Evolutionary conservation across 2,329 filamentous ascomycete species (phyloP).

Genomic region (Beauveria scarabaeidicola): DNA sequence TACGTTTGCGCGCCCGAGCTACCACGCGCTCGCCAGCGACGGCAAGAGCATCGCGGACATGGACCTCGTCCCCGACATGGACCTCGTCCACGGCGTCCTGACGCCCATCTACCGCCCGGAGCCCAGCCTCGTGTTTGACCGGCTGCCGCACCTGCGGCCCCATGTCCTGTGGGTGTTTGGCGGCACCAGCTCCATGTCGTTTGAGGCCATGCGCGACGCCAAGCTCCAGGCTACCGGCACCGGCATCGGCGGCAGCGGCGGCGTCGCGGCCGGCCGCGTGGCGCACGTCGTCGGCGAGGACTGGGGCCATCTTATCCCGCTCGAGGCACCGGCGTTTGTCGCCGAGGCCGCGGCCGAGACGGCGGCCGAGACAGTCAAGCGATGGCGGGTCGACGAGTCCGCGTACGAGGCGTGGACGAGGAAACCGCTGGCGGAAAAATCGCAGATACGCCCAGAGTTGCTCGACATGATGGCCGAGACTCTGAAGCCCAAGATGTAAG

Average conservation of each 20-base stretch:
- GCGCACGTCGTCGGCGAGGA: slow-evolving; percentile 54
- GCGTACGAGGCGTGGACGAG: slow-evolving; percentile 48
- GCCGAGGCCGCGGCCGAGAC: slow-evolving; percentile 53
- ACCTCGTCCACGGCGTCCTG: slow-evolving; percentile 28
- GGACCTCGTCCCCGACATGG: slow-evolving; percentile 37
- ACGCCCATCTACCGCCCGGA: slow-evolving; percentile 62
- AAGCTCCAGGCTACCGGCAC: slow-evolving; percentile 58
- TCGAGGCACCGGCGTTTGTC: slow-evolving; percentile 64
- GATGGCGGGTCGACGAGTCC: slow-evolving; percentile 49
- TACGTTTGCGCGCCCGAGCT: slow-evolving; percentile 60
- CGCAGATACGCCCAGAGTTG: slow-evolving; percentile 34
- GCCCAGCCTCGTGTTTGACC: slow-evolving; percentile 43
- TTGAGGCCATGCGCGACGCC: slow-evolving; percentile 38
- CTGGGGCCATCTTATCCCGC: slow-evolving; percentile 72
- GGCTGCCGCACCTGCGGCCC: slow-evolving; percentile 54
- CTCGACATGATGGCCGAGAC: slow-evolving; percentile 47
- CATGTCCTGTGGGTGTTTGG: slow-evolving; percentile 64
- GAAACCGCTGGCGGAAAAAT: slow-evolving; percentile 44
- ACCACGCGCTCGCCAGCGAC: slow-evolving; percentile 31
- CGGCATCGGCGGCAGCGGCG: slow-evolving; percentile 60
- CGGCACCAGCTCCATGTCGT: slow-evolving; percentile 46
- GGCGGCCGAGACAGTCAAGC: slow-evolving; percentile 45
- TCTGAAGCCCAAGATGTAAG: slow-evolving; percentile 18
- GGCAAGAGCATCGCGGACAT: slow-evolving; percentile 32
- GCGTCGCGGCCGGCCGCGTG: slow-evolving; percentile 57